Base-by-base conservation (phyloP, 305 asterid species). In the Lippia alba region DNA sequence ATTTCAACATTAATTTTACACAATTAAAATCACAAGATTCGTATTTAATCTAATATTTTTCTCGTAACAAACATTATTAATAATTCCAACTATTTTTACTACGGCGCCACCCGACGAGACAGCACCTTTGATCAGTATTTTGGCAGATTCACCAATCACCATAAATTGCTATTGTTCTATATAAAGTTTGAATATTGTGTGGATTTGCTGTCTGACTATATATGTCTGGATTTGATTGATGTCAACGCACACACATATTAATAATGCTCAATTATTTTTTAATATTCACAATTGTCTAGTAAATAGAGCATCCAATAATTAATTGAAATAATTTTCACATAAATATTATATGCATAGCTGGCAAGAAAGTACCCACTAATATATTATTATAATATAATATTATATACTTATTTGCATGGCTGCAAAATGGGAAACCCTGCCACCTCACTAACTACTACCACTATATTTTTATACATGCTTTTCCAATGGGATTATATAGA, bases 361-460 rank as follows among this genome's bases (percentile, higher is more conserved):
- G 41, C 41, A 4, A 8, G 41, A 5, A 36, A 4, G 41, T 5
- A 0, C 41, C 41, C 41, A 36, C 1, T 36, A 4, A 36, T 36
- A 36, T 36, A 36, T 4, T 36, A 36, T 36, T 36, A 36, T 36
- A 36, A 4, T 36, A 4, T 36, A 2, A 36, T 36, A 4, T 36
- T 36, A 36, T 36, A 36, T 36, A 36, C 20, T 20, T 56, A 60
- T 30, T 16, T 46, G 50, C 58, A 57, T 56, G 58, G 66, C 49
- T 44, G 49, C 58, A 33, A 49, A 53, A 33, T 17, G 50, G 44
- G 39, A 39, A 70, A 70, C 9, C 24, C 12, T 36, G 54, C 49
- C 67, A 70, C 30, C 61, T 17, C 32, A 17, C 40, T 34, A 15
- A 70, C 41, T 41, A 59, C 46, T 59, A 16, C 46, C 14, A 55